Evolutionary conservation across 345 rosid species (phyloP).

Genomic region (Gossypium australe): DNA sequence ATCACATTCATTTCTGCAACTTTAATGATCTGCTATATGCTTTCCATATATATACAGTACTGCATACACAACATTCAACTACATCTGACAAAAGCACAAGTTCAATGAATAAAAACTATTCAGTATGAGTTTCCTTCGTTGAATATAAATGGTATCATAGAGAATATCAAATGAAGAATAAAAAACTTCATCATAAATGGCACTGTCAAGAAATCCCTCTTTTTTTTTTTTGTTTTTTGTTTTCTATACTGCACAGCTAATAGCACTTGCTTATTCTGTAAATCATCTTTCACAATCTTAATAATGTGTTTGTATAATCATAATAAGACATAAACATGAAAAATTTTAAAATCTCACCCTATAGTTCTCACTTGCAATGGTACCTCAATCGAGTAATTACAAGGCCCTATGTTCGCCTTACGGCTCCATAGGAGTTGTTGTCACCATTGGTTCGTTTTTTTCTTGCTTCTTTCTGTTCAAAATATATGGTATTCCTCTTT

Average conservation of each 20-base stretch:
- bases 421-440: slow-evolving; percentile 44
- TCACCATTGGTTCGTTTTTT: slow-evolving; percentile 22
- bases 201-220: not conserved
- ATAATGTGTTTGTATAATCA: slow-evolving; percentile 30
- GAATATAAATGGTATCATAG: not conserved
- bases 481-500: slow-evolving; percentile 21
- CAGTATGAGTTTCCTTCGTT: not conserved
- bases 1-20: not conserved
- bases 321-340: slow-evolving; percentile 25
- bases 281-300: slow-evolving; percentile 57
- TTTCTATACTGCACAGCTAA: slow-evolving; percentile 17
- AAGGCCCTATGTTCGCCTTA: slow-evolving; percentile 45
- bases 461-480: slow-evolving; percentile 38
- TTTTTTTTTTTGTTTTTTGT: not conserved
- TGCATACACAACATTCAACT: not conserved
- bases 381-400: slow-evolving; percentile 38
- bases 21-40: not conserved
- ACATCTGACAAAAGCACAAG: not conserved
- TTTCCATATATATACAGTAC: not conserved
- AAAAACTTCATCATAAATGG: not conserved
- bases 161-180: not conserved
- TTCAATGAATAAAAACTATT: not conserved
- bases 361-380: slow-evolving; percentile 22
- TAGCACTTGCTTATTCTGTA: slow-evolving; percentile 49
- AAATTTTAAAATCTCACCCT: slow-evolving; percentile 22